Conservation (phyloP, 1,284 basidiomycete genomes). For the Ustilago bromivora region DNA sequence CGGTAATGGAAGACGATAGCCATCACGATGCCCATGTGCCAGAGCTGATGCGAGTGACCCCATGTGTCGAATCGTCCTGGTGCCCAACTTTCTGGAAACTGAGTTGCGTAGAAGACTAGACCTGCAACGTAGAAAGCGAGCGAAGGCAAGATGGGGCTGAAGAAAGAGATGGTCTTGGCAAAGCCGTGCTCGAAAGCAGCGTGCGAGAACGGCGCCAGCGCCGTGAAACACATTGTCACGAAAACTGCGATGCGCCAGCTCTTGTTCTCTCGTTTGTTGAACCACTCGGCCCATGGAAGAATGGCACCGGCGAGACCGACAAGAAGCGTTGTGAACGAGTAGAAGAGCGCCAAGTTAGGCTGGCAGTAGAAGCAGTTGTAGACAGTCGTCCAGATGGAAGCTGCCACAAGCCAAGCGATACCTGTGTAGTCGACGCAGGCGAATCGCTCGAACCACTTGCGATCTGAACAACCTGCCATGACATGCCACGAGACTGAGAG, state of each 20-base stretch:
- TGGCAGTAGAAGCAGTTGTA: conserved; percentile 70
- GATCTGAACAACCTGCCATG: conserved; percentile 67
- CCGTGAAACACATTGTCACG: conserved; percentile 65
- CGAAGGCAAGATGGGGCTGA: conserved; percentile 64
- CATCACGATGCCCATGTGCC: conserved; percentile 66
- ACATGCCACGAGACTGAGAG: conserved; percentile 68
- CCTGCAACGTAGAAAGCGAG: conserved; percentile 62
- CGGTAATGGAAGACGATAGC: conserved; percentile 67
- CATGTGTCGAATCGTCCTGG: conserved; percentile 65
- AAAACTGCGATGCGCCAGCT: conserved; percentile 63
- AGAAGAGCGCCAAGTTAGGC: conserved; percentile 64
- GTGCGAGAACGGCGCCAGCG: conserved; percentile 64
- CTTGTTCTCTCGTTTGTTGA: conserved; percentile 66
- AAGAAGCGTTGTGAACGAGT: conserved; percentile 59
- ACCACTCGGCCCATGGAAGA: conserved; percentile 68
- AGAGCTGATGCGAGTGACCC: conserved; percentile 68
- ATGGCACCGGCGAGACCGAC: conserved; percentile 63
- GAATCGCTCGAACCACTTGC: conserved; percentile 65
- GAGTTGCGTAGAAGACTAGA: conserved; percentile 63
- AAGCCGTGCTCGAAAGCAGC: conserved; percentile 64
- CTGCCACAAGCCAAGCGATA: conserved; percentile 68
- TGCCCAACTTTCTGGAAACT: conserved; percentile 64
- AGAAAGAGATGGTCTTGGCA: conserved; percentile 56
- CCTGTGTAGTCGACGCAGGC: conserved; percentile 69
- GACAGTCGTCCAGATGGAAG: conserved; percentile 64